Conservation (phyloP, 78 protist genomes). For the Bigelowiella natans region DNA sequence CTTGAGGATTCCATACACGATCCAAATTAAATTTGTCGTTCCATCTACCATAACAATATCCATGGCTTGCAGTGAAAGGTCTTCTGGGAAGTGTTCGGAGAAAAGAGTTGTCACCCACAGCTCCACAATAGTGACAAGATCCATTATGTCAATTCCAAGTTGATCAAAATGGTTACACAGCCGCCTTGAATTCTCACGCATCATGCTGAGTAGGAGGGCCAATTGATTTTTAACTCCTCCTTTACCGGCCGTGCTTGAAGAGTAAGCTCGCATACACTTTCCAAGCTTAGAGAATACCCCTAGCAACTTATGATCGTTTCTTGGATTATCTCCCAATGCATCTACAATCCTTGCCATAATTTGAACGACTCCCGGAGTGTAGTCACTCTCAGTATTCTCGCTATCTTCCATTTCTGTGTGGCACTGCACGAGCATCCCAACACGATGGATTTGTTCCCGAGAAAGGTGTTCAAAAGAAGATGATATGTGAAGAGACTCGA, state of each 20-base stretch:
- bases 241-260: neutral
- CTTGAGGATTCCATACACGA: neutral
- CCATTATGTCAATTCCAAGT: neutral
- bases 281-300: neutral
- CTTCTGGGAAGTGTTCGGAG: neutral
- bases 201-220: neutral
- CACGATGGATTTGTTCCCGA: neutral
- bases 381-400: neutral
- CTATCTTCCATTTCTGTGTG: neutral
- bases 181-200: neutral
- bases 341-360: neutral
- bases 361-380: neutral
- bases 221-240: no score
- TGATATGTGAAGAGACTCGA: neutral
- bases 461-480: neutral
- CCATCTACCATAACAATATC: neutral
- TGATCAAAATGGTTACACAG: neutral
- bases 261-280: neutral
- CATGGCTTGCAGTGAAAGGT: neutral
- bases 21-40: neutral
- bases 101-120: neutral
- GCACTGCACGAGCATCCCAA: neutral
- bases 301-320: neutral
- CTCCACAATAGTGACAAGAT: neutral
- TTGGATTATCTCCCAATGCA: neutral